Evolutionary conservation across 768 basidiomycete genomes (phyloP).

Genomic region (Cyclocybe aegerita): DNA sequence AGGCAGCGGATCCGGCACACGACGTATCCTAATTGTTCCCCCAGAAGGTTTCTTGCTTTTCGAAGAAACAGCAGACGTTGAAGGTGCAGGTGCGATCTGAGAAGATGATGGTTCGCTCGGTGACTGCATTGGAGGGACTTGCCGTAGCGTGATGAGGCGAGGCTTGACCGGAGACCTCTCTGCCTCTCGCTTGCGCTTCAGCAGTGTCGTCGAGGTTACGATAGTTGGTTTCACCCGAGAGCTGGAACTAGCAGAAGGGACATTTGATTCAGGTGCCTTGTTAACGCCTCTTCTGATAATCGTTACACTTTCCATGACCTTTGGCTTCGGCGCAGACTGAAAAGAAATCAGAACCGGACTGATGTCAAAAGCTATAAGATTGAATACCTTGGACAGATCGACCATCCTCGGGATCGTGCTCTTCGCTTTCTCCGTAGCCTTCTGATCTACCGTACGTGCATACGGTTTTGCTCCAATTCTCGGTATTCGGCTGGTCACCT

Average conservation of each 20-base stretch:
- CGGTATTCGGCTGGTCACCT: constrained; percentile 59
- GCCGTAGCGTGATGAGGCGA: constrained; percentile 25
- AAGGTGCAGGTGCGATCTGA: constrained; percentile 2
- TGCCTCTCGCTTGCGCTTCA: constrained; percentile 43
- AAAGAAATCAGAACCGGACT: neutral
- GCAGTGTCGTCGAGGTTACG: constrained; percentile 16
- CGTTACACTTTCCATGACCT: constrained; percentile 6
- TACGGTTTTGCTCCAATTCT: constrained; percentile 62
- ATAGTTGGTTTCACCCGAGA: constrained; percentile 14
- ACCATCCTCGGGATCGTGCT: constrained; percentile 15
- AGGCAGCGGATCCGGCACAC: constrained; percentile 17
- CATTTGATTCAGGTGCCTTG: constrained; percentile 6
- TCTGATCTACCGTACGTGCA: constrained; percentile 31
- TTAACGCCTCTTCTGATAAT: constrained; percentile 10
- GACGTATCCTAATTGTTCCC: constrained; percentile 16
- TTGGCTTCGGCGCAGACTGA: constrained; percentile 9
- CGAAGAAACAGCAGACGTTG: neutral
- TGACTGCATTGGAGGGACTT: constrained; percentile 23
- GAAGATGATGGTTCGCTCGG: constrained; percentile 5
- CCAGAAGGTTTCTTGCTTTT: constrained; percentile 11
- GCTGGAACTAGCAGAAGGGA: constrained; percentile 7
- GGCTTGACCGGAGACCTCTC: constrained; percentile 28
- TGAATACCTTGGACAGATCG: constrained; percentile 20
- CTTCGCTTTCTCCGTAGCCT: constrained; percentile 9
- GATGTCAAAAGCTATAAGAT: neutral